Percentiles rank a stretch among this genome's conserved stretches.
Evolutionary conservation across 257 asterid genomes (phyloP).

Genomic region (Plantago elongata): DNA sequence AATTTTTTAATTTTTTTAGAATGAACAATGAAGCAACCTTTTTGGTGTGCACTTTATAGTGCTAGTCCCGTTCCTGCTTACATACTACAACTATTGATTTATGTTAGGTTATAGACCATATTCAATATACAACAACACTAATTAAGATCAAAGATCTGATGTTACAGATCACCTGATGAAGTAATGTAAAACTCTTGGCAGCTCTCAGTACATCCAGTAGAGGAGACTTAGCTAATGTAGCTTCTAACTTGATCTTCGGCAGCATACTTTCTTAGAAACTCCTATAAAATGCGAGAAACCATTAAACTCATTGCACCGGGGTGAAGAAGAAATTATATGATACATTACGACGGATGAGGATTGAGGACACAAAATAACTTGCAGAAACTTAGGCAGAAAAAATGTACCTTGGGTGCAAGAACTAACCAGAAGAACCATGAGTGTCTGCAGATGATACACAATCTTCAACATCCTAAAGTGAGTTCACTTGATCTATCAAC

Average conservation of each 20-base stretch:
- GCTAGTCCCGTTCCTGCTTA: too few relatives aligned
- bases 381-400: conserved; percentile 1
- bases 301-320: not conserved
- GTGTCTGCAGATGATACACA: conserved; percentile 64
- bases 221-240: conserved; percentile 61
- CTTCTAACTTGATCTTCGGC: conserved; percentile 54
- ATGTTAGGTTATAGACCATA: too few relatives aligned
- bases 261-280: conserved; percentile 59
- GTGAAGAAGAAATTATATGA: not conserved
- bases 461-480: conserved; percentile 88
- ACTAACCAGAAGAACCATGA: conserved; percentile 68
- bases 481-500: conserved; percentile 50
- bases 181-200: conserved; percentile 72
- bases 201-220: conserved; percentile 78
- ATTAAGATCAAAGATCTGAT: not conserved
- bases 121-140: not conserved
- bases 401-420: conserved; percentile 67
- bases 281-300: conserved; percentile 35
- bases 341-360: too few relatives aligned
- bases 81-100: too few relatives aligned
- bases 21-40: too few relatives aligned
- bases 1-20: too few relatives aligned
- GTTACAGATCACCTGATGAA: conserved; percentile 58
- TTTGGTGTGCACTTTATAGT: too few relatives aligned
- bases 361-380: not conserved